These are phyloP conservation scores for Cryptococcus neoformans DNA, from an alignment of 1,284 basidiomycete species.

Conservation along the genomic window DNA sequence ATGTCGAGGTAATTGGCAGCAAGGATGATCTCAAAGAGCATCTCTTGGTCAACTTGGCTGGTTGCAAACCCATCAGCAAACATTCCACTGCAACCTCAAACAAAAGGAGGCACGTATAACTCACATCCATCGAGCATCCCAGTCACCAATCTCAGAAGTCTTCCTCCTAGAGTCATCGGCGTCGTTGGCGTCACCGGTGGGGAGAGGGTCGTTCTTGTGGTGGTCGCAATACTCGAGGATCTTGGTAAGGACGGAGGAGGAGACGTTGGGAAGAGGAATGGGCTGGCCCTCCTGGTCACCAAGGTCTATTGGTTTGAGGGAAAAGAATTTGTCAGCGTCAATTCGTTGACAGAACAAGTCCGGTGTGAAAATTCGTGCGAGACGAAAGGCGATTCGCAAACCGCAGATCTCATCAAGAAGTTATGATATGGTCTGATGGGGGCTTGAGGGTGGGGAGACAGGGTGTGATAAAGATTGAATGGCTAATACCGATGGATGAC, in stretches of 20 bases:
- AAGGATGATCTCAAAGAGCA: constrained; percentile 95
- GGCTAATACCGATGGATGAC: too few species aligned
- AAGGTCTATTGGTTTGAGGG: constrained; percentile 63
- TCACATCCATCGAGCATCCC: constrained; percentile 94
- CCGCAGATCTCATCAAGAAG: too few species aligned
- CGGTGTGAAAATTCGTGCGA: too few species aligned
- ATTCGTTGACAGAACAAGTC: not conserved
- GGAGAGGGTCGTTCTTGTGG: constrained; percentile 93
- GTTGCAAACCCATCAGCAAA: too few species aligned
- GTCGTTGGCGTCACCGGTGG: constrained; percentile 68
- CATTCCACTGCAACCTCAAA: not conserved
- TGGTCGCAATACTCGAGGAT: constrained; percentile 99
- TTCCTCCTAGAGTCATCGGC: constrained; percentile 95
- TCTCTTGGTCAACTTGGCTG: constrained; percentile 70
- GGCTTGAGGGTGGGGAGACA: not conserved
- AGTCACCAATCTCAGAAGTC: constrained; percentile 96
- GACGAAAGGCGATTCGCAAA: too few species aligned
- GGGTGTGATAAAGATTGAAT: too few species aligned
- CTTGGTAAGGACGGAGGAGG: constrained; percentile 95
- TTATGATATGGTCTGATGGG: not conserved
- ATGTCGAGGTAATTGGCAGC: constrained; percentile 99
- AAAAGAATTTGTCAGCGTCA: not conserved
- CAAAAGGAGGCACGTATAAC: constrained; percentile 3
- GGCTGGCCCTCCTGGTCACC: constrained; percentile 82
- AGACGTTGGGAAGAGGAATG: constrained; percentile 96